Evolutionary conservation across 257 asterid species (phyloP).

Genomic region (Solanum boliviense): DNA sequence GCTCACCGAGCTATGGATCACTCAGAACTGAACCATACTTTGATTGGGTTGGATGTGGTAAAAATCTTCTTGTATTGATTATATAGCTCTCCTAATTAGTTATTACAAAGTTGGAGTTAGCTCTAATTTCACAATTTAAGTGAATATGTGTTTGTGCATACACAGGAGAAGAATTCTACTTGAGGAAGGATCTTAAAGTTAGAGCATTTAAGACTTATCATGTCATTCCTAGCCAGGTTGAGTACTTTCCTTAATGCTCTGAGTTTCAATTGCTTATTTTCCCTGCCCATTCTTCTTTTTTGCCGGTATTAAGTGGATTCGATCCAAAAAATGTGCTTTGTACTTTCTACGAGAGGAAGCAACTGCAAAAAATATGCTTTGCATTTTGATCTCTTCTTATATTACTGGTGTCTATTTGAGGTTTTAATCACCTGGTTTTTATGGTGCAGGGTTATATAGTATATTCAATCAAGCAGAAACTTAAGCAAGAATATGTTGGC

Average conservation of each 20-base stretch:
- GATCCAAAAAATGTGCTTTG: not conserved
- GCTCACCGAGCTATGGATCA: conserved; percentile 96
- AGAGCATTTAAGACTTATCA: conserved; percentile 85
- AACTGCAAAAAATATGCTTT: not conserved
- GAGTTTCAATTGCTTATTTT: not conserved
- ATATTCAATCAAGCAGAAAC: conserved; percentile 69
- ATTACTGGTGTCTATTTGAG: not conserved
- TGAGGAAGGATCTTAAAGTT: conserved; percentile 79
- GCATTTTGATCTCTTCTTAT: not conserved
- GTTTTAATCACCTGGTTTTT: not conserved
- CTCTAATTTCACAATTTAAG: not conserved
- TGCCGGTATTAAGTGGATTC: not conserved
- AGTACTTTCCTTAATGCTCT: not conserved
- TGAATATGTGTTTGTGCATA: not conserved
- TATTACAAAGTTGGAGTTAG: not conserved
- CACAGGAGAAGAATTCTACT: conserved; percentile 75
- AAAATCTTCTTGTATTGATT: not conserved
- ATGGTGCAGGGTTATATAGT: conserved; percentile 68
- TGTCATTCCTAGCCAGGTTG: conserved; percentile 88
- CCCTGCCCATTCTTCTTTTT: not conserved
- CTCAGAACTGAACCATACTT: conserved; percentile 70
- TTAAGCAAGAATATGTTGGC: conserved; percentile 74
- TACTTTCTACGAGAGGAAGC: not conserved
- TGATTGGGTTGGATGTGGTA: conserved; percentile 91
- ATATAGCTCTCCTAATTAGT: not conserved